Conservation (phyloP, 495 filamentous ascomycete species). For the Schizothecium vesticola region DNA sequence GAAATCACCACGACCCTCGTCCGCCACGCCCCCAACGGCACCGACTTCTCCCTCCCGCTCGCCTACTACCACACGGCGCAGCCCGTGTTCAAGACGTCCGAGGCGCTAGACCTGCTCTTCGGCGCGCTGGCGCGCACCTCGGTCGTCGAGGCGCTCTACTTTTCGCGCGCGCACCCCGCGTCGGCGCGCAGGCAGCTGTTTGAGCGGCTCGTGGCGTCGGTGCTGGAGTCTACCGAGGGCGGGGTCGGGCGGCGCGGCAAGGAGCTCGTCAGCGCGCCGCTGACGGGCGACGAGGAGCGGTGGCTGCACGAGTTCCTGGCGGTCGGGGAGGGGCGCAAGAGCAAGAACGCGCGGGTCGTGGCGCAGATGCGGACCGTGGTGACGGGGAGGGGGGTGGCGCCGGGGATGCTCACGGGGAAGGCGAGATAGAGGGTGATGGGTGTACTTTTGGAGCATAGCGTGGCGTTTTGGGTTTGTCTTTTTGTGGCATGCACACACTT, state of each 20-base stretch:
- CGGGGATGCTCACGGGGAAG: conserved; percentile 3
- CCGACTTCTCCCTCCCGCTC: conserved; percentile 60
- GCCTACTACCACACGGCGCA: conserved; percentile 71
- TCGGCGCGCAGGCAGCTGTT: conserved; percentile 55
- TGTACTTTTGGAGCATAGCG: not conserved
- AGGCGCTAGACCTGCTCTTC: conserved; percentile 59
- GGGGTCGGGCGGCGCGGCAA: conserved; percentile 47
- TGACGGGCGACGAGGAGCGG: conserved; percentile 59
- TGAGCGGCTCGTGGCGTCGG: conserved; percentile 58
- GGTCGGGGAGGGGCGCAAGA: conserved; percentile 54
- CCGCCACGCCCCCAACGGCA: conserved; percentile 45
- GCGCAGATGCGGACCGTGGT: conserved; percentile 60
- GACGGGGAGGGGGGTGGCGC: conserved; percentile 19
- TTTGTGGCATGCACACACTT: not conserved
- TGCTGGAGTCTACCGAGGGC: conserved; percentile 44
- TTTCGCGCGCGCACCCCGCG: conserved; percentile 60
- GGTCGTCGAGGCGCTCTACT: conserved; percentile 68
- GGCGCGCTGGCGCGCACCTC: conserved; percentile 59
- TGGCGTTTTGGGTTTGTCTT: not conserved
- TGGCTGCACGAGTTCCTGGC: conserved; percentile 66
- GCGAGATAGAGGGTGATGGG: not conserved
- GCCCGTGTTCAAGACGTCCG: conserved; percentile 55
- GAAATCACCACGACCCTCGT: conserved; percentile 71
- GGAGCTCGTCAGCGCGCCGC: conserved; percentile 66
- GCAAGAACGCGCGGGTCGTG: conserved; percentile 60